A percentile compares a stretch with the other conserved stretches of the same genome.
Evolutionary conservation across 208 protist species (phyloP).

Genomic region (Leishmania arabica): DNA sequence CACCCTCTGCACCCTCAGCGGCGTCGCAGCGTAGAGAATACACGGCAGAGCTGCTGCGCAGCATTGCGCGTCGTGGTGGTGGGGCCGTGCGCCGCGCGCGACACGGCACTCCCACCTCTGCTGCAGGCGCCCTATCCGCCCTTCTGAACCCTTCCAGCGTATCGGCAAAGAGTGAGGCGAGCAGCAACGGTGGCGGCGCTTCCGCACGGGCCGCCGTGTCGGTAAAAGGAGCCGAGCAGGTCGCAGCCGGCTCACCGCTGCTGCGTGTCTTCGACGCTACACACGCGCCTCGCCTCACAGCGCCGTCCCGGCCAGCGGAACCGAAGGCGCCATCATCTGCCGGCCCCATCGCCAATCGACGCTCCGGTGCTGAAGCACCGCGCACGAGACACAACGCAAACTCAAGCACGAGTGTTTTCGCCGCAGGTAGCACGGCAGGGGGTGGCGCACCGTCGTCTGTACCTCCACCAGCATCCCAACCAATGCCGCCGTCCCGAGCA

Average conservation of each 20-base stretch:
- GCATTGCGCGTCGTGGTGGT: conserved; percentile 23
- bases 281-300: background rate
- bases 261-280: conserved; percentile 19
- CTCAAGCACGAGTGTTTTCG: background rate
- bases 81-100: conserved; percentile 7
- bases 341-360: background rate
- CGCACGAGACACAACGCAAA: background rate
- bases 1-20: background rate
- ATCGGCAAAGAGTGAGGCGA: background rate
- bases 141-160: background rate
- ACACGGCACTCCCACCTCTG: background rate
- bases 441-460: background rate
- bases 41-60: conserved; percentile 25
- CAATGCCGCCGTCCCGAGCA: conserved; percentile 16
- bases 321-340: background rate
- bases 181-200: background rate
- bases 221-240: background rate
- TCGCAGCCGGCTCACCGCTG: conserved; percentile 11
- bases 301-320: background rate
- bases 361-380: background rate
- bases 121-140: background rate
- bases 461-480: background rate
- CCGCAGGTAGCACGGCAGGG: background rate
- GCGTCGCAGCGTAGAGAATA: background rate
- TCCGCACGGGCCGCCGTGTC: background rate